A percentile compares a stretch with the other conserved stretches of the same genome.
Evolutionary conservation across 495 filamentous ascomycete genomes (phyloP).

Genomic region (Aspergillus kassunensis): DNA sequence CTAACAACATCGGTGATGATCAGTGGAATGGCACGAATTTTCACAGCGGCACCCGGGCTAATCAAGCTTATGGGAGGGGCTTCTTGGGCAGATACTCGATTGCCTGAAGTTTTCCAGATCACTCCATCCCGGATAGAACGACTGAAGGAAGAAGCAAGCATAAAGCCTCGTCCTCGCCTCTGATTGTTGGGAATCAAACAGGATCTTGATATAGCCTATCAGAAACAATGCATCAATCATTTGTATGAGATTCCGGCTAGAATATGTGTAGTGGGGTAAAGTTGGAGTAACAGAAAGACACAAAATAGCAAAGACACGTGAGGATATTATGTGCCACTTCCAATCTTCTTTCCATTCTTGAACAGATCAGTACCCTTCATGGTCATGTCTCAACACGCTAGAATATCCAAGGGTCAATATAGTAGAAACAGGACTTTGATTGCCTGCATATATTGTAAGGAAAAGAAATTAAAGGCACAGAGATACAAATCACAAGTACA

Average conservation of each 20-base stretch:
- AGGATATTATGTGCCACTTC: too few relatives aligned
- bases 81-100: neutral
- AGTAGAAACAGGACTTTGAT: neutral
- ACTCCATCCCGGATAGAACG: neutral
- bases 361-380: too few relatives aligned
- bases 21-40: constrained; percentile 4
- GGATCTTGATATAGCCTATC: too few relatives aligned
- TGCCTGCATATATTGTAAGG: neutral
- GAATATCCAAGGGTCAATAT: neutral
- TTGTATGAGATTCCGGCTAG: too few relatives aligned
- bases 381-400: neutral
- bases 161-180: neutral
- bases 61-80: neutral
- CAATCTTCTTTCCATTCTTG: too few relatives aligned
- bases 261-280: neutral
- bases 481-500: neutral
- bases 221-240: too few relatives aligned
- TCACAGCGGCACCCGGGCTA: neutral
- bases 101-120: neutral
- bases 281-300: neutral
- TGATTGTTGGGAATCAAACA: neutral
- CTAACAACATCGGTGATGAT: neutral
- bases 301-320: neutral
- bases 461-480: neutral
- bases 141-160: neutral